Evolutionary conservation across 2,329 filamentous ascomycete genomes (phyloP).

Genomic region (Neofusicoccum sp.): DNA sequence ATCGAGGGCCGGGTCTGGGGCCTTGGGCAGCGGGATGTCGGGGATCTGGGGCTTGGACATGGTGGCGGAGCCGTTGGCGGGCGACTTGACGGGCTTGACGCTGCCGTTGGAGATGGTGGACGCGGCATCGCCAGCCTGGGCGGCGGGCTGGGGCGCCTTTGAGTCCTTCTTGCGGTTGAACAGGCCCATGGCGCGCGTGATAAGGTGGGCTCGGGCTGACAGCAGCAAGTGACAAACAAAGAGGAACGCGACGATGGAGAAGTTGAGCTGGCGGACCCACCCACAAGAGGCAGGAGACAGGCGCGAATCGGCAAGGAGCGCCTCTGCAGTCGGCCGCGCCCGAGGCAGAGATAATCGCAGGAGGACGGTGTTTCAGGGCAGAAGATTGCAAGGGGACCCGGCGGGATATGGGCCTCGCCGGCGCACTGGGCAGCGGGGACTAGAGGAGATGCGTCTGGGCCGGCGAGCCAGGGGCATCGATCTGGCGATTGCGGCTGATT

Average conservation of each 20-base stretch:
- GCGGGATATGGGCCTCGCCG: neutral
- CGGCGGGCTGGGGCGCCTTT: constrained; percentile 37
- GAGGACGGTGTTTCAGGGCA: constrained; percentile 11
- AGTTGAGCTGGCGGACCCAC: constrained; percentile 15
- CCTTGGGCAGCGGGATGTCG: constrained; percentile 76
- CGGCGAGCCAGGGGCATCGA: neutral
- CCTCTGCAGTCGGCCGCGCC: constrained; percentile 13
- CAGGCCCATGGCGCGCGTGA: constrained; percentile 45
- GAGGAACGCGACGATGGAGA: constrained; percentile 5
- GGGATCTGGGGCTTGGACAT: constrained; percentile 53
- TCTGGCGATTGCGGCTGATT: constrained; percentile 8
- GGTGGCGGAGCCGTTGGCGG: constrained; percentile 37
- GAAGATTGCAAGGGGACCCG: constrained; percentile 9
- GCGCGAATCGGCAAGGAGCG: constrained; percentile 7
- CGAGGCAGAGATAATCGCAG: constrained; percentile 4
- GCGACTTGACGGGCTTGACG: constrained; percentile 47
- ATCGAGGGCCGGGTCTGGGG: constrained; percentile 83
- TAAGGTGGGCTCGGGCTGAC: constrained; percentile 14
- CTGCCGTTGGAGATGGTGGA: constrained; percentile 49
- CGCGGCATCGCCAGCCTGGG: constrained; percentile 29
- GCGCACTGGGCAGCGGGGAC: constrained; percentile 8
- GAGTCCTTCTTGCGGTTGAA: constrained; percentile 50
- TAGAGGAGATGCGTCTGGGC: neutral
- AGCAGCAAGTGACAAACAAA: constrained; percentile 16
- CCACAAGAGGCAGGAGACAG: constrained; percentile 2